Base-by-base conservation (phyloP, 2,329 filamentous ascomycete species). In the Ascochyta clinopodiicola region DNA sequence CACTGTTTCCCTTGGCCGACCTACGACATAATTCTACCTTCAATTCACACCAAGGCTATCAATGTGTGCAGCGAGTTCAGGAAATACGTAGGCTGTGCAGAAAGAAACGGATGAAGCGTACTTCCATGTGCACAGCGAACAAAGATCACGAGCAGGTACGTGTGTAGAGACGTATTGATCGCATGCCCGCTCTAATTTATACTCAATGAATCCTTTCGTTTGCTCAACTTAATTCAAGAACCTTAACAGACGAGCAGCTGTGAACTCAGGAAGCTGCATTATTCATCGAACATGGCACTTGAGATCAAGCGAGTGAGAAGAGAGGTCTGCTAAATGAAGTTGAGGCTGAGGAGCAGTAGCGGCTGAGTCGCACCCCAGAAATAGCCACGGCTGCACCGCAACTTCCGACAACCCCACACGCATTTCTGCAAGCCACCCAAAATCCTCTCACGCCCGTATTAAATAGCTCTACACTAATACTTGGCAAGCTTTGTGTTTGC, bases 331-430 rank as follows among this genome's bases (percentile, higher is more conserved):
- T 15, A 38, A 43, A 24, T 38, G 31, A 24, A 27, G 42, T 31
- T 15, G 15, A 43, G 15, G 29, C 37, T 43, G 45, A 29, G 27
- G 31, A 46, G 29, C 31, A 32, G 15, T 32, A 8, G 39, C 38
- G 40, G 52, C 46, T 56, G 52, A 45, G 52, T 36, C 40, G 40
- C 52, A 50, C 27, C 27, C 19, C n/a, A 21, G 46, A 49, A 45
- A 40, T 45, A 43, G 45, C 21, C 6, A 37, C 25, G 22, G 51
- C 22, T 37, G 19, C 36, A 36, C 9, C 42, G 29, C 36, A 46
- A 42, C 36, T 24, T 43, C 42, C 25, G 24, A 40, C 34, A 32
- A 29, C 5, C n/a, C 6, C 25, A 34, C 37, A 24, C 32, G 19
- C 52, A 42, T 31, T 17, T 50, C 42, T 46, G 42, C 52, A 46